Conservation (phyloP, 1,284 basidiomycete genomes). For the Cutaneotrichosporon daszewskae region DNA sequence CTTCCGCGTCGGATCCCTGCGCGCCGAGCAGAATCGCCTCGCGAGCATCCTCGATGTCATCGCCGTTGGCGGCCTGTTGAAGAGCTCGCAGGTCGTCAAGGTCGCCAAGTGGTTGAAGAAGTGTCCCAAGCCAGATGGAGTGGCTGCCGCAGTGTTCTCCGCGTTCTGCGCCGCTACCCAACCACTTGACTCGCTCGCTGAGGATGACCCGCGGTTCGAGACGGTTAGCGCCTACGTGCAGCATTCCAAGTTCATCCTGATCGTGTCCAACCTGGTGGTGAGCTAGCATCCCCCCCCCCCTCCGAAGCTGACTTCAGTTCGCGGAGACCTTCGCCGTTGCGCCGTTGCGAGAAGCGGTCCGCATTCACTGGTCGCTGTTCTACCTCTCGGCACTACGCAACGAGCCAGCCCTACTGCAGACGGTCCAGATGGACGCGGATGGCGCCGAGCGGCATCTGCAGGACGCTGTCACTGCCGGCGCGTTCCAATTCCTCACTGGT, state of each 20-base stretch:
- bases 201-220: conserved; percentile 23
- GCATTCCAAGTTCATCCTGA: conserved; percentile 33
- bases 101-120: conserved; percentile 42
- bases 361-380: conserved; percentile 83
- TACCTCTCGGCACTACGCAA: conserved; percentile 67
- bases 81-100: conserved; percentile 38
- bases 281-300: neutral
- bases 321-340: conserved; percentile 61
- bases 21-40: conserved; percentile 36
- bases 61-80: conserved; percentile 29
- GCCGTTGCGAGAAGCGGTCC: conserved; percentile 68
- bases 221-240: conserved; percentile 11
- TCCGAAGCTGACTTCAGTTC: conserved; percentile 17
- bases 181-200: conserved; percentile 26
- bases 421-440: conserved; percentile 65
- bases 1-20: conserved; percentile 27
- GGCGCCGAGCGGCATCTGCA: conserved; percentile 73
- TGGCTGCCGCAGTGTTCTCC: conserved; percentile 27
- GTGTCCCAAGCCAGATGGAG: conserved; percentile 27
- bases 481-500: conserved; percentile 65
- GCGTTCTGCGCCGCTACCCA: conserved; percentile 28
- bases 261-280: conserved; percentile 25
- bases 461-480: conserved; percentile 73
- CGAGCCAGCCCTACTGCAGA: conserved; percentile 56
- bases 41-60: conserved; percentile 28